A percentile compares a stretch with the other conserved stretches of the same genome.
phyloP scores from a whole-genome alignment of 352 stramenopile species.

The Blastocystis sp. region DNA sequence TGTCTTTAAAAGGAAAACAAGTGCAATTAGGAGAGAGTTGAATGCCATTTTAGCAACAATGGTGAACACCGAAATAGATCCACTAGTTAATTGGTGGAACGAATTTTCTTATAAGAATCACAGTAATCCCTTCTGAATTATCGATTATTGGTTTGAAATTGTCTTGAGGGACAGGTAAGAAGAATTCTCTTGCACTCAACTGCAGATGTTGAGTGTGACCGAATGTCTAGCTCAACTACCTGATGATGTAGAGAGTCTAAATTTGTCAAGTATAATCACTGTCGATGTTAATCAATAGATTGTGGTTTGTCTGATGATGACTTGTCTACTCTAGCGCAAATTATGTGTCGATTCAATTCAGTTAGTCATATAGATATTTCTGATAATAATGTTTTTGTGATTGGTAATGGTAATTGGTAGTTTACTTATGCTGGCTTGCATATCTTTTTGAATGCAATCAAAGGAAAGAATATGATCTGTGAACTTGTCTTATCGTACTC shows the following conservation, averaged over 20 bases:
- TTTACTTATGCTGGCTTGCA: not conserved
- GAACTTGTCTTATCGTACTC: constrained; percentile 8
- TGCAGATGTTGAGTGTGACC: no score
- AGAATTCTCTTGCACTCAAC: no score
- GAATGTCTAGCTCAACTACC: no score
- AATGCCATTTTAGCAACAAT: not conserved
- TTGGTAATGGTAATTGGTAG: not conserved
- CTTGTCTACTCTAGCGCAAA: not conserved
- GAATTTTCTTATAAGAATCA: no score
- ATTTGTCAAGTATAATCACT: constrained; percentile 2
- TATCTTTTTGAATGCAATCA: not conserved
- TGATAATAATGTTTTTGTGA: constrained; percentile 21
- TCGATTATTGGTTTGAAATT: no score
- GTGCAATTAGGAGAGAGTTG: not conserved
- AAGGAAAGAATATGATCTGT: not conserved
- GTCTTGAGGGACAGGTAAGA: no score
- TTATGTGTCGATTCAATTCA: not conserved
- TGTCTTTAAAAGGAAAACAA: not conserved
- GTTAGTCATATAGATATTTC: not conserved
- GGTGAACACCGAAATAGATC: not conserved
- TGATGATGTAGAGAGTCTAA: not conserved
- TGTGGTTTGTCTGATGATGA: not conserved
- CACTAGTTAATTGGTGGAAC: no score
- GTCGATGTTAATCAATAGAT: not conserved
- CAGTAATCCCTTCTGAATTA: no score